Conservation (phyloP, 148 eudicot species). For the Chenopodium formosanum region DNA sequence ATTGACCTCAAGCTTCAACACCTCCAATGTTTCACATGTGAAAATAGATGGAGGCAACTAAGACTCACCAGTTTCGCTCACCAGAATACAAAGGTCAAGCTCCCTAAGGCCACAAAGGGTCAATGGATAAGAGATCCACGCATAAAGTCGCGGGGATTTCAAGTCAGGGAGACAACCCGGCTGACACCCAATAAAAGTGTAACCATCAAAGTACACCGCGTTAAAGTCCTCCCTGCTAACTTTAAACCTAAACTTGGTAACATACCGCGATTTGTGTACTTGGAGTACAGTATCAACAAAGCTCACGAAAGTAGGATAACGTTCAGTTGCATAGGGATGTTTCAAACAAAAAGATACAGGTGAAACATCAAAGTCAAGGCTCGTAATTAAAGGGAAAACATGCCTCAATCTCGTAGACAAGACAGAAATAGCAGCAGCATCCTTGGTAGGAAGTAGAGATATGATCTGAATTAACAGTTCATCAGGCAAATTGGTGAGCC, state of each 20-base stretch:
- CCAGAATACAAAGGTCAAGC: not conserved
- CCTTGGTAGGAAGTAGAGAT: not conserved
- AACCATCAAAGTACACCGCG: not conserved
- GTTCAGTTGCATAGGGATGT: not conserved
- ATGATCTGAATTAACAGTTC: not conserved
- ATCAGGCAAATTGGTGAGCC: not conserved
- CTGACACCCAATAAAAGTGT: too few relatives aligned
- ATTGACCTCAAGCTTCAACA: constrained; percentile 3
- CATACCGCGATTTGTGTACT: not conserved
- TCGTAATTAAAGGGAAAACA: not conserved
- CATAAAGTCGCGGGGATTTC: not conserved
- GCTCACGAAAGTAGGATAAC: not conserved
- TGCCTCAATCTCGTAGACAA: not conserved
- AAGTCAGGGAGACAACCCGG: not conserved
- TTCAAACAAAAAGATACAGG: not conserved
- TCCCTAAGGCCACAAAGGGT: not conserved
- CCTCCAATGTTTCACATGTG: not conserved
- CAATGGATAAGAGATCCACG: not conserved
- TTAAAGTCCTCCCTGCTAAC: not conserved
- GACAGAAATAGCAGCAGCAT: not conserved
- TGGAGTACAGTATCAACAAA: not conserved
- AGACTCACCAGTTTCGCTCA: not conserved
- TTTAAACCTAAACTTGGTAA: not conserved
- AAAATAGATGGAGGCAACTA: not conserved
- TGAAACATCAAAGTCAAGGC: not conserved